phyloP scores from a whole-genome alignment of 441 rosid genomes.

The Breynia disticha region DNA sequence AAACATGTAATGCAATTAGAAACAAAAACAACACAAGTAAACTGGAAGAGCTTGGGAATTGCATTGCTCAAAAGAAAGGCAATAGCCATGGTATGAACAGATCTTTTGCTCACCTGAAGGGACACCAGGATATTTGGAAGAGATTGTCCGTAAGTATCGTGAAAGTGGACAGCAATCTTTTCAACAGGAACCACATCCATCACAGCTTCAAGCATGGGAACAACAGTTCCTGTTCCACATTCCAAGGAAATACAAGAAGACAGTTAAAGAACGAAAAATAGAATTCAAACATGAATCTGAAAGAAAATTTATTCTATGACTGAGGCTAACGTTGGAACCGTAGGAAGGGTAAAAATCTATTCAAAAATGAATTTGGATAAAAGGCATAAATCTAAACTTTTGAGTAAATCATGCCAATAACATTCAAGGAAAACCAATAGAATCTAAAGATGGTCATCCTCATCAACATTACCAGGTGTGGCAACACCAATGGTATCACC shows the following conservation, averaged over 20 bases:
- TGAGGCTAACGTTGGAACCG: too few species aligned
- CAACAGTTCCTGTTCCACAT: constrained; percentile 52
- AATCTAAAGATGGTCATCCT: constrained; percentile 2
- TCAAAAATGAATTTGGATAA: too few species aligned
- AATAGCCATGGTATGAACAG: background rate
- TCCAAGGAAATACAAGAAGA: background rate
- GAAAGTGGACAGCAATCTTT: constrained; percentile 90
- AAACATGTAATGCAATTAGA: background rate
- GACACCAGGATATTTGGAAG: constrained; percentile 76
- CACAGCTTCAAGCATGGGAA: constrained; percentile 89
- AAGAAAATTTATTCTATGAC: too few species aligned
- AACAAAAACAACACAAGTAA: too few species aligned
- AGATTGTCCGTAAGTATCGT: constrained; percentile 95
- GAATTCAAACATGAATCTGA: too few species aligned
- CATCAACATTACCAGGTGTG: constrained; percentile 67
- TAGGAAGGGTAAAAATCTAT: too few species aligned
- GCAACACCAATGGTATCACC: constrained; percentile 92
- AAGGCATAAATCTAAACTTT: too few species aligned
- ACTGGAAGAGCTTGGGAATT: too few species aligned
- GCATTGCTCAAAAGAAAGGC: too few species aligned
- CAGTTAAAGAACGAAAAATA: background rate
- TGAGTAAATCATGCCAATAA: background rate
- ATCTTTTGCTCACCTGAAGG: constrained; percentile 58
- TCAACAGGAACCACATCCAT: constrained; percentile 71
- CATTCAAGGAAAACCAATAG: background rate